Conservation (phyloP, 2,329 filamentous ascomycete genomes). For the Metarhizium humberi region DNA sequence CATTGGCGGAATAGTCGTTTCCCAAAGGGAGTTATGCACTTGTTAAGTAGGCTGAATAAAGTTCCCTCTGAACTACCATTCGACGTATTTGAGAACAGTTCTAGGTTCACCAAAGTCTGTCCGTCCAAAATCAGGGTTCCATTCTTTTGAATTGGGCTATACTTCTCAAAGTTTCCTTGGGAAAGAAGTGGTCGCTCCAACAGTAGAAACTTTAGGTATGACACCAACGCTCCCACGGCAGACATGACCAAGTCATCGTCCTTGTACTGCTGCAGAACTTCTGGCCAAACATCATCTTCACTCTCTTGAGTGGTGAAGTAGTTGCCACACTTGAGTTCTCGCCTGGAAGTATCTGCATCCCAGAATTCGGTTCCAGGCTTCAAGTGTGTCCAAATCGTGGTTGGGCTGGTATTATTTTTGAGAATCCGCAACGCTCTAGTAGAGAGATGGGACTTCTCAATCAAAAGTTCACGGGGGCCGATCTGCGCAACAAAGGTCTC, state of each 20-base stretch:
- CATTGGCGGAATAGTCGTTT: slow-evolving; percentile 94
- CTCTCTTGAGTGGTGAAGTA: slow-evolving; percentile 62
- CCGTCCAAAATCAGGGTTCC: slow-evolving; percentile 89
- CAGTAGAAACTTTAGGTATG: slow-evolving; percentile 80
- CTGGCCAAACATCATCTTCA: slow-evolving; percentile 63
- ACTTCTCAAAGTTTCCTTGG: slow-evolving; percentile 83
- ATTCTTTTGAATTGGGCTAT: slow-evolving; percentile 84
- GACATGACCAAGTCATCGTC: slow-evolving; percentile 83
- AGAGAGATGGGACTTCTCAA: slow-evolving; percentile 82
- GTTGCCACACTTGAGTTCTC: slow-evolving; percentile 68
- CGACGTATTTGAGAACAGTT: slow-evolving; percentile 87
- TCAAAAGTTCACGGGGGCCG: slow-evolving; percentile 73
- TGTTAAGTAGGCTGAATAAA: slow-evolving; percentile 81
- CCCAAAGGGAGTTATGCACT: slow-evolving; percentile 92
- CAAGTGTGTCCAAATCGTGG: slow-evolving; percentile 89
- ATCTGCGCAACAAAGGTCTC: slow-evolving; percentile 95
- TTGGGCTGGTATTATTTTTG: slow-evolving; percentile 90
- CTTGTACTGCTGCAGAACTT: slow-evolving; percentile 59
- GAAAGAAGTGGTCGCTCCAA: slow-evolving; percentile 81
- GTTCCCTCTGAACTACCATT: slow-evolving; percentile 82
- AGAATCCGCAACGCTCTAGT: slow-evolving; percentile 85
- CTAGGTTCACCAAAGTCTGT: slow-evolving; percentile 95
- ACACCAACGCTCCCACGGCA: slow-evolving; percentile 77
- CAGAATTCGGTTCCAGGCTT: slow-evolving; percentile 86
- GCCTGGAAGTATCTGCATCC: slow-evolving; percentile 71